Conservation (phyloP, 495 filamentous ascomycete species). For the Filosporella fistucella region DNA sequence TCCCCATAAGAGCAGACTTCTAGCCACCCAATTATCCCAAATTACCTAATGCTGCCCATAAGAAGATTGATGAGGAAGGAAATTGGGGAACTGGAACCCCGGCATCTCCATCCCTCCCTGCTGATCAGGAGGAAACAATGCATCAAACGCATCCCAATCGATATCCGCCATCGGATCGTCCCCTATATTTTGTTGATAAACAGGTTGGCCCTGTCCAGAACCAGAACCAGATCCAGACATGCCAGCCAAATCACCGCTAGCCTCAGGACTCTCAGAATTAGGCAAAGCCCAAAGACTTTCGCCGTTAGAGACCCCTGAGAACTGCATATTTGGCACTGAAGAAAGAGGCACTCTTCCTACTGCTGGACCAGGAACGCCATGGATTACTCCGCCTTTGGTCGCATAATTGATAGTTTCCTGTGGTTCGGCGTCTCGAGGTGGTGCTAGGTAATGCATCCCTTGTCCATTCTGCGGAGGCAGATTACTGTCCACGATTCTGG, state of each 20-base stretch:
- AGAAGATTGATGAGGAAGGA: too few species aligned
- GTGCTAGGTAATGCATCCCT: conserved; percentile 1
- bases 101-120: too few species aligned
- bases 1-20: too few species aligned
- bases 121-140: conserved; percentile 19
- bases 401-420: not conserved
- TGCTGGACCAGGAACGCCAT: conserved; percentile 9
- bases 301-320: conserved; percentile 15
- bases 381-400: not conserved
- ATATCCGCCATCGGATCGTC: conserved; percentile 26
- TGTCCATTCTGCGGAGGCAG: not conserved
- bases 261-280: conserved; percentile 20
- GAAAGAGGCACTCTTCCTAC: conserved; percentile 9
- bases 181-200: not conserved
- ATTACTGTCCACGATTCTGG: conserved; percentile 4
- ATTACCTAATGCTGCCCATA: too few species aligned
- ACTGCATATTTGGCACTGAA: conserved; percentile 3
- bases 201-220: not conserved
- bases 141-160: conserved; percentile 27
- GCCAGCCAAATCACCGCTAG: conserved; percentile 12
- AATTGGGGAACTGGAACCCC: conserved; percentile 50
- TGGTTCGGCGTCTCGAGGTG: not conserved
- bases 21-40: too few species aligned
- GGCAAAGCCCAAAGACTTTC: conserved; percentile 21
- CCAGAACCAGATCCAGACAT: not conserved